phyloP scores from a whole-genome alignment of 2,329 filamentous ascomycete species.

The Penicillium palitans region DNA sequence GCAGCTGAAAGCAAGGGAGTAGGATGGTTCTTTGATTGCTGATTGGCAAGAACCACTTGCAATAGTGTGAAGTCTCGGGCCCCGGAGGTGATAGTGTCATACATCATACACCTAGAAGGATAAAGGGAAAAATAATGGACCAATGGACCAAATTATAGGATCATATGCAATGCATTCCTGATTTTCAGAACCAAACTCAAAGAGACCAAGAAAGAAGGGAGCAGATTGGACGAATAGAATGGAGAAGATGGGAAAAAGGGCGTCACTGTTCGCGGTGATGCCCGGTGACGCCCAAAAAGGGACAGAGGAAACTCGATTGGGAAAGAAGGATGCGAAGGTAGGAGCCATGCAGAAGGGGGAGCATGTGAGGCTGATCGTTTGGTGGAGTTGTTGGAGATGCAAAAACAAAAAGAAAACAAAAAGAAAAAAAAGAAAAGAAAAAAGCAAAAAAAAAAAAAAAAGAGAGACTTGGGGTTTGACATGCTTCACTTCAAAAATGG shows the following conservation, averaged over 20 bases:
- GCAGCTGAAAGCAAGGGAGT: constrained; percentile 16
- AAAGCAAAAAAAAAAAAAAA: not conserved
- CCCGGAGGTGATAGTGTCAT: constrained; percentile 19
- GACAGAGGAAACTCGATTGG: not conserved
- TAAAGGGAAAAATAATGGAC: too few relatives aligned
- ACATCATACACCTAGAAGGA: not conserved
- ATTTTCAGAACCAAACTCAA: not conserved
- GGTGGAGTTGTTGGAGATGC: not conserved
- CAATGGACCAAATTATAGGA: not conserved
- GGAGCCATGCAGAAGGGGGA: not conserved
- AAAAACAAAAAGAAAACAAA: not conserved
- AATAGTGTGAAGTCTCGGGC: constrained; percentile 12
- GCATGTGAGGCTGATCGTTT: constrained; percentile 1
- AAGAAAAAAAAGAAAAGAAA: not conserved
- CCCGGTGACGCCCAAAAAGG: constrained; percentile 3
- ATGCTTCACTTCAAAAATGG: constrained; percentile 8
- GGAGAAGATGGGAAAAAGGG: not conserved
- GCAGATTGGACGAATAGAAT: not conserved
- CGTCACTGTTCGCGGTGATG: not conserved
- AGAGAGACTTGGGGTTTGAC: not conserved
- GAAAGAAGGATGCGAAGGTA: not conserved
- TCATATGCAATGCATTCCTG: constrained; percentile 9
- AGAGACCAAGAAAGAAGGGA: not conserved
- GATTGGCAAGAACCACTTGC: constrained; percentile 15
- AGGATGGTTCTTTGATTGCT: constrained; percentile 6